phyloP scores from a whole-genome alignment of 75 land plant species.

The Larix kaempferi region DNA sequence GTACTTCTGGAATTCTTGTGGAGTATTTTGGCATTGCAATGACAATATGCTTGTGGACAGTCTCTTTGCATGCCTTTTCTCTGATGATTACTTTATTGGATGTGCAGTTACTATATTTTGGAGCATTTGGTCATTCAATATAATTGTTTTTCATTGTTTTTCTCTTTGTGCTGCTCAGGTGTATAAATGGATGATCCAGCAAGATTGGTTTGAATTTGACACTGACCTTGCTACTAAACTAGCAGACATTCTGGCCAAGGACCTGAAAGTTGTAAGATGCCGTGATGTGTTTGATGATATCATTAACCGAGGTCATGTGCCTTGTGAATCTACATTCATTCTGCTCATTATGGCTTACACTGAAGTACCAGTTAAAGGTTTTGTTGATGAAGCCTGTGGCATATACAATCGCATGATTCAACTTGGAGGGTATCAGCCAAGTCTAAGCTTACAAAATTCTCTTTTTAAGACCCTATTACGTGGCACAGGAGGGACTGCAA shows the following conservation, averaged over 20 bases:
- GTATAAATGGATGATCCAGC: conserved; percentile 90
- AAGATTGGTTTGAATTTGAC: conserved; percentile 73
- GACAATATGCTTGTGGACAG: too few species aligned
- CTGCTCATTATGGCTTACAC: conserved; percentile 73
- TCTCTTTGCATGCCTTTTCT: conserved; percentile 1
- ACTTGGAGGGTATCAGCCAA: conserved; percentile 70
- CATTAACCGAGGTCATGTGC: conserved; percentile 63
- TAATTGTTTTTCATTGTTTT: conserved; percentile 2
- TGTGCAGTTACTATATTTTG: neutral
- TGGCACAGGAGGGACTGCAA: conserved; percentile 42
- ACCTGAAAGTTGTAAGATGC: conserved; percentile 64
- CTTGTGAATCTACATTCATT: conserved; percentile 65
- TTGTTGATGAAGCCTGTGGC: conserved; percentile 63
- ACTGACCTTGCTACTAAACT: conserved; percentile 76
- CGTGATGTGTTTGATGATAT: conserved; percentile 89
- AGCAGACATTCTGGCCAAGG: conserved; percentile 74
- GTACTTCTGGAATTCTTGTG: neutral
- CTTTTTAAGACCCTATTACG: conserved; percentile 68
- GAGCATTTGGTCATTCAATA: neutral
- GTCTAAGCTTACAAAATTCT: conserved; percentile 57
- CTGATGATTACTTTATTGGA: neutral
- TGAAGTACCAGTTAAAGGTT: conserved; percentile 46
- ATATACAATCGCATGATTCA: conserved; percentile 85
- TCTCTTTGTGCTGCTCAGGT: conserved; percentile 45
- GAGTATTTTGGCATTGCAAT: neutral